A percentile compares a stretch with the other conserved stretches of the same genome.
These are phyloP conservation scores for Colletotrichum karsti DNA, from an alignment of 2,329 filamentous ascomycete genomes.

Conservation along the genomic window DNA sequence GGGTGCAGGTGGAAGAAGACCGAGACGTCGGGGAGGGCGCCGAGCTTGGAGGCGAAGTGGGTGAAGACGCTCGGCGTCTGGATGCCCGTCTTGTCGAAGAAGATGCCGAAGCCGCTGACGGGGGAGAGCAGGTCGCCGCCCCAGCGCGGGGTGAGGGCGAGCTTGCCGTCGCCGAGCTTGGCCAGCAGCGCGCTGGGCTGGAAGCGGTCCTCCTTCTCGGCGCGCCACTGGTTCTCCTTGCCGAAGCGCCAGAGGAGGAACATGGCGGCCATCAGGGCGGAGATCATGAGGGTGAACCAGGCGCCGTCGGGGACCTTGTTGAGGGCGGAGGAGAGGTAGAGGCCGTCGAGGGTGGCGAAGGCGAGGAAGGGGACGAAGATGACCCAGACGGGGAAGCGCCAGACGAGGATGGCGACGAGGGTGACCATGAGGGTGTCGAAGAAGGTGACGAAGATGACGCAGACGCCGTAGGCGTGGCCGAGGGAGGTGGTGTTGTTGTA, in stretches of 20 bases:
- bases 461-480: constrained; percentile 81
- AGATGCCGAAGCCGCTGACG: constrained; percentile 72
- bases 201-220: constrained; percentile 71
- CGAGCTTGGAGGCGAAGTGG: constrained; percentile 78
- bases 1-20: constrained; percentile 80
- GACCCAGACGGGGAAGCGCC: constrained; percentile 68
- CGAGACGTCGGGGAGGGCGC: constrained; percentile 71
- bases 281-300: constrained; percentile 79
- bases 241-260: constrained; percentile 83
- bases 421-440: constrained; percentile 80
- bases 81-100: constrained; percentile 80
- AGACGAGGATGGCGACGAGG: constrained; percentile 76
- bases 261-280: constrained; percentile 67
- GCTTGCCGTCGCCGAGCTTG: constrained; percentile 32
- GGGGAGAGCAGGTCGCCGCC: constrained; percentile 52
- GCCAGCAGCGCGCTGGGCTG: constrained; percentile 51
- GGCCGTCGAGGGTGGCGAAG: constrained; percentile 73
- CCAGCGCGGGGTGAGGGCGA: constrained; percentile 46
- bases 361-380: constrained; percentile 69
- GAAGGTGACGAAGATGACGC: constrained; percentile 83
- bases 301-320: constrained; percentile 79
- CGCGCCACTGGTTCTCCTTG: constrained; percentile 79
- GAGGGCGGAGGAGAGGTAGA: constrained; percentile 75
- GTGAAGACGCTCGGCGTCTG: constrained; percentile 73
- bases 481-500: constrained; percentile 79